Percentiles rank a stretch among this genome's conserved stretches.
phyloP scores from a whole-genome alignment of 768 basidiomycete genomes.

The Chlorophyllum brunneum region DNA sequence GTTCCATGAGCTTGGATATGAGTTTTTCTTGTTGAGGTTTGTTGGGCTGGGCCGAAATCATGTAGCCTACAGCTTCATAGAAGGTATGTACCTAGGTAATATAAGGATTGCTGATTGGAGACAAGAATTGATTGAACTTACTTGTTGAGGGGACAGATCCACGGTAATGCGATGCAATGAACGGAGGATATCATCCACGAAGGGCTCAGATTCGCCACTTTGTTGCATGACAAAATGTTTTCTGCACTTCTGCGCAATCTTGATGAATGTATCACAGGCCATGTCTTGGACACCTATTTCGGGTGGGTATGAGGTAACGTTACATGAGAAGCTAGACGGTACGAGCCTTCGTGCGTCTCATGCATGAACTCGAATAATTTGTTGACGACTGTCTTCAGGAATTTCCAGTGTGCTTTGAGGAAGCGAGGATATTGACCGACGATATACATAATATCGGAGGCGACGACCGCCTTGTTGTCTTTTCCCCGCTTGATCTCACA shows the following conservation, averaged over 20 bases:
- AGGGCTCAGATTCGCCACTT: constrained; percentile 94
- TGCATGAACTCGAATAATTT: constrained; percentile 99
- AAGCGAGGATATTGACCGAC: constrained; percentile 99
- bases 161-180: constrained; percentile 90
- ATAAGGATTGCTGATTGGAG: not conserved
- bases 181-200: constrained; percentile 95
- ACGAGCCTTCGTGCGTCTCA: constrained; percentile 92
- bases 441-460: constrained; percentile 96
- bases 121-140: constrained; percentile 16
- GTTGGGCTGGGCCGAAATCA: constrained; percentile 99
- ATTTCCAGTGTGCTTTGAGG: constrained; percentile 99
- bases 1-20: constrained; percentile 92
- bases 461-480: constrained; percentile 99
- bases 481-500: constrained; percentile 99
- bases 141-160: constrained; percentile 90
- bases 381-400: constrained; percentile 99
- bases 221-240: constrained; percentile 99
- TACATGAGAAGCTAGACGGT: not conserved
- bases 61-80: constrained; percentile 98
- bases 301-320: not conserved
- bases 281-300: constrained; percentile 93
- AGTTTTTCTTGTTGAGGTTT: constrained; percentile 95
- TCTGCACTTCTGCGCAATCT: constrained; percentile 98
- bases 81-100: constrained; percentile 79
- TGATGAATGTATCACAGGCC: constrained; percentile 99